Evolutionary conservation across 2,329 filamentous ascomycete species (phyloP), one percentile per base, ranked within the genome.

Genomic region (Aureobasidium mangrovei): DNA sequence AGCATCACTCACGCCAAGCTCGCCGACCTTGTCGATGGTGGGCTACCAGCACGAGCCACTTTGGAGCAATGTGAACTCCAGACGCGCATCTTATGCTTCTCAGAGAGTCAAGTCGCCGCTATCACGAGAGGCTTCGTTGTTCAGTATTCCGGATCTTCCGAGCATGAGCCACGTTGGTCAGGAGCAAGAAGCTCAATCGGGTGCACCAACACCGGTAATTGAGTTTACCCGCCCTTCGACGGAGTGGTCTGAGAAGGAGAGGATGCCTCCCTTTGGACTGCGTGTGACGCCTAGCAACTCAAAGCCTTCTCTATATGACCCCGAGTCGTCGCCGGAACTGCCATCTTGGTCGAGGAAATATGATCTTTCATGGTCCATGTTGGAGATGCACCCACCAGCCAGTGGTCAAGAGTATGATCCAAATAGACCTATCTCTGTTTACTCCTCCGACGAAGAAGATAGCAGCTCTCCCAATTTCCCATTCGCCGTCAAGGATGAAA

Each of bases 1-100:
- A 39, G 69, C 70, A 35, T 71, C 70, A 0, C 57, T 74, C 40
- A 73, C 69, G 3, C 62, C 69, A 0, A 70, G 64, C 49, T 74
- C 72, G 10, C 67, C 72, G 0, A 69, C 65, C 1, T 56, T 73
- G 4, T 68, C 69, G 3, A 60, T 58, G 56, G 41, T 38, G 12
- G 35, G 42, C 18, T 58, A 53, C n/a, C 36, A 54, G 10, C 38
- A 58, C 7, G 53, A 54, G 28, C 28, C 42, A 45, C 39, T 31
- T 10, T 46, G 49, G 10, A 45, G 18, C 12, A 39, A 49, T 4
- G 26, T 38, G 0, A 12, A 40, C 2, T 44, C 35, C n/a, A 43
- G 43, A 55, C 36, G 28, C 24, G 18, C 36, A 29, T 48, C 31
- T 2, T 55, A 39, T 33, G 18, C 32, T 2, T 46, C 51, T 26